Conservation (phyloP, 2,329 filamentous ascomycete genomes). For the Zalaria obscura region DNA sequence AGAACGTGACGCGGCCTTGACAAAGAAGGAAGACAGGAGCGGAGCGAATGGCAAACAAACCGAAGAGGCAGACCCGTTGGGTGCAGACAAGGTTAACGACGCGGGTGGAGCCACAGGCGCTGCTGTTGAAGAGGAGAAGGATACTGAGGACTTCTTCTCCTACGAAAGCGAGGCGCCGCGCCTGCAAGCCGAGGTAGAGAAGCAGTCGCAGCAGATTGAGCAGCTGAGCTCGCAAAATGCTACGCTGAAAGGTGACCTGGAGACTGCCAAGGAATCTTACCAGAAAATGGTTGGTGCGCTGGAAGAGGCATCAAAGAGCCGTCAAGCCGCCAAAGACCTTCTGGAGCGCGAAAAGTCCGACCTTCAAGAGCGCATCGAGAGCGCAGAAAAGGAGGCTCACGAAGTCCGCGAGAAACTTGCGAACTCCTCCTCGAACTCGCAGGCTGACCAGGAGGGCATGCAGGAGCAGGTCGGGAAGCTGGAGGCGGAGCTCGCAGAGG, state of each 20-base stretch:
- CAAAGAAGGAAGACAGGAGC: not conserved
- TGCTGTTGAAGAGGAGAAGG: conserved; percentile 3
- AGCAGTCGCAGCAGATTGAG: conserved; percentile 45
- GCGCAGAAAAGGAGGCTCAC: conserved; percentile 1
- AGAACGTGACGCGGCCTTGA: conserved; percentile 9
- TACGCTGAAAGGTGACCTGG: conserved; percentile 54
- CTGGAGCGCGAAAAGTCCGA: conserved; percentile 1
- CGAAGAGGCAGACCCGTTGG: conserved; percentile 7
- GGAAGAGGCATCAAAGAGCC: conserved; percentile 1
- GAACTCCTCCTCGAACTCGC: not conserved
- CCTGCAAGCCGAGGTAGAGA: conserved; percentile 54
- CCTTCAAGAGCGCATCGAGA: conserved; percentile 2
- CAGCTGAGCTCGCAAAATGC: conserved; percentile 56
- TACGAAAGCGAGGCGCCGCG: conserved; percentile 78
- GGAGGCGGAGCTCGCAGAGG: conserved; percentile 30
- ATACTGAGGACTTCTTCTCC: conserved; percentile 63
- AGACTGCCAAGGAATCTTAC: conserved; percentile 22
- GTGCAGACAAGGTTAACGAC: conserved; percentile 3
- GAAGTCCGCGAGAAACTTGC: not conserved
- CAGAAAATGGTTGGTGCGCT: conserved; percentile 1
- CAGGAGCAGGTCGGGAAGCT: conserved; percentile 30
- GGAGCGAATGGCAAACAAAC: conserved; percentile 9
- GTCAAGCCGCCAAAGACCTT: not conserved
- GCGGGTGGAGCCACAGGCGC: conserved; percentile 2
- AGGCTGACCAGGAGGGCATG: conserved; percentile 38